phyloP scores from a whole-genome alignment of 768 basidiomycete genomes.

The Boletellus ananas region DNA sequence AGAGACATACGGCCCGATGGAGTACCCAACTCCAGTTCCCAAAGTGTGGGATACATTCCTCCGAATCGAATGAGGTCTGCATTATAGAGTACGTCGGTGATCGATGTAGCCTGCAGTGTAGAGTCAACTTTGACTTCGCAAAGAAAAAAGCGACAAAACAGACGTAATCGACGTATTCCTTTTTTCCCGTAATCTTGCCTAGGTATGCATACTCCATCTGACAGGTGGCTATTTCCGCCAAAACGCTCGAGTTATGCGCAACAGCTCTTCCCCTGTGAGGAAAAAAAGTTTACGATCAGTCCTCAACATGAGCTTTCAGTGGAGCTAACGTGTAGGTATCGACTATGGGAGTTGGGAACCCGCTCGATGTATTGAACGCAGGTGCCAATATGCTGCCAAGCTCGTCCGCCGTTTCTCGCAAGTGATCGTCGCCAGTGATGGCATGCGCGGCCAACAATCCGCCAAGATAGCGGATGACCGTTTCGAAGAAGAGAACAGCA shows the following conservation, averaged over 20 bases:
- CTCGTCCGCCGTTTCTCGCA: constrained; percentile 71
- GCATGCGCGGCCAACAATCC: constrained; percentile 83
- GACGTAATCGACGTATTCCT: constrained; percentile 56
- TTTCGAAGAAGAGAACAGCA: constrained; percentile 68
- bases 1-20: constrained; percentile 44
- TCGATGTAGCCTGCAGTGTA: constrained; percentile 40
- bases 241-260: constrained; percentile 30
- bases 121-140: not conserved
- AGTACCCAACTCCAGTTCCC: constrained; percentile 46
- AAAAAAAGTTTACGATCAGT: not conserved
- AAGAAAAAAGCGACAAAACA: constrained; percentile 14
- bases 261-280: not conserved
- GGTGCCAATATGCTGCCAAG: constrained; percentile 66
- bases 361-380: constrained; percentile 64
- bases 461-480: constrained; percentile 84
- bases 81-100: constrained; percentile 45
- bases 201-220: constrained; percentile 87
- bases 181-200: constrained; percentile 71
- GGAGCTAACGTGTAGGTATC: constrained; percentile 54
- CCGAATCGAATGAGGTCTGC: constrained; percentile 44
- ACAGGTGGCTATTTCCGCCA: constrained; percentile 77
- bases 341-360: constrained; percentile 67
- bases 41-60: constrained; percentile 61
- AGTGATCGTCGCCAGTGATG: constrained; percentile 57
- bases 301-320: not conserved